phyloP scores from a whole-genome alignment of 2,329 filamentous ascomycete species.

The Alternaria brassicae region DNA sequence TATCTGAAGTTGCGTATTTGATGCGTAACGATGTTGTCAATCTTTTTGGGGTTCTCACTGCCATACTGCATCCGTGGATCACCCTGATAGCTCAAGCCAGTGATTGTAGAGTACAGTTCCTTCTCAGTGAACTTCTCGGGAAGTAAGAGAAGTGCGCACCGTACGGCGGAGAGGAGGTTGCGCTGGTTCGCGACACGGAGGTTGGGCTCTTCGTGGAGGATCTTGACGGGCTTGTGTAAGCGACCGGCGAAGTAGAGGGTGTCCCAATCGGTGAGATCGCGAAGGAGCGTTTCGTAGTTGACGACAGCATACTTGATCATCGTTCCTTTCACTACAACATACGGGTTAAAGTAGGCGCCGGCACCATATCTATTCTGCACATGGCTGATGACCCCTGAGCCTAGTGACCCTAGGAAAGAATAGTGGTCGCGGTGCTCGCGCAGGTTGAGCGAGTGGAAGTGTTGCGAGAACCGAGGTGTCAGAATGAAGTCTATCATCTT shows the following conservation, averaged over 20 bases:
- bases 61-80: conserved; percentile 94
- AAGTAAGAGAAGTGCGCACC: conserved; percentile 86
- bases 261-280: conserved; percentile 88
- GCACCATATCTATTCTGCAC: conserved; percentile 90
- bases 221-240: conserved; percentile 97
- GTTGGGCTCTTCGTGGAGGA: conserved; percentile 88
- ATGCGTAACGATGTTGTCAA: conserved; percentile 89
- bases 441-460: conserved; percentile 96
- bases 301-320: conserved; percentile 98
- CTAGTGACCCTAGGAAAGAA: conserved; percentile 80
- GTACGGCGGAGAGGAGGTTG: conserved; percentile 89
- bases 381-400: conserved; percentile 82
- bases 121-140: conserved; percentile 84
- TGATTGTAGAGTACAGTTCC: conserved; percentile 88
- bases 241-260: conserved; percentile 96
- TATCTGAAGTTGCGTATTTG: conserved; percentile 92
- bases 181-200: conserved; percentile 95
- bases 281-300: conserved; percentile 86
- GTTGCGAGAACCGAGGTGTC: conserved; percentile 90
- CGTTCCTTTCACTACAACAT: conserved; percentile 91
- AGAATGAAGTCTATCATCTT: conserved; percentile 99
- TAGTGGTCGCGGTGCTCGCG: conserved; percentile 91
- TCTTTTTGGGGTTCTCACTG: conserved; percentile 90
- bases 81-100: conserved; percentile 90
- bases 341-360: conserved; percentile 97